These are phyloP conservation scores for Colletotrichum sp. DNA, from an alignment of 2,329 filamentous ascomycete genomes.

Conservation along the genomic window DNA sequence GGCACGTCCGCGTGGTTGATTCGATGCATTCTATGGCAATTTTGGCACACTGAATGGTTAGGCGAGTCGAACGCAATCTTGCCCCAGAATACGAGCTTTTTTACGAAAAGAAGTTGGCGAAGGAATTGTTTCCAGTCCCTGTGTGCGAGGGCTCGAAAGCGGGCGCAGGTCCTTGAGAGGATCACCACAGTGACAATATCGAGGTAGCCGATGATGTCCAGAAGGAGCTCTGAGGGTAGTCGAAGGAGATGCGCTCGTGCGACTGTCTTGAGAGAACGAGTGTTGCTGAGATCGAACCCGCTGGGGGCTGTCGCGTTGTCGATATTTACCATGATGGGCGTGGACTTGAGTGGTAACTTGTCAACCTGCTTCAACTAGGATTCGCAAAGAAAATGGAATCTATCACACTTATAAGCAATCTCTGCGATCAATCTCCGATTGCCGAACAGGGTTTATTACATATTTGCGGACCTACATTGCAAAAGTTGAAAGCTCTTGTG, in stretches of 20 bases:
- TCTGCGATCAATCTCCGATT: neutral
- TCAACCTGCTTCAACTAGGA: neutral
- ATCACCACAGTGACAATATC: neutral
- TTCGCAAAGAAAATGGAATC: neutral
- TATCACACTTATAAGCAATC: fast-evolving
- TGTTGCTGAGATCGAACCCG: neutral
- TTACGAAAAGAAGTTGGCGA: neutral
- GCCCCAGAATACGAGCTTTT: neutral
- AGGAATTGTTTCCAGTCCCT: neutral
- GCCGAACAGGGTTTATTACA: neutral
- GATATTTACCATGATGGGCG: neutral
- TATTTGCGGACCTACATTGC: neutral
- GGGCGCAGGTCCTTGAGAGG: neutral
- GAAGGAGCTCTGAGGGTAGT: neutral
- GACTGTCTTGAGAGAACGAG: fast-evolving
- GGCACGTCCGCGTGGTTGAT: neutral
- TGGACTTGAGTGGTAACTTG: neutral
- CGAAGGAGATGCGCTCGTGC: neutral
- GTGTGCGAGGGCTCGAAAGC: neutral
- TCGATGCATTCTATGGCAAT: neutral
- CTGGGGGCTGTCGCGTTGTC: neutral
- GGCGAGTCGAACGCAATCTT: neutral
- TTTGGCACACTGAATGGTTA: neutral
- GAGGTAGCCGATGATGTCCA: neutral
- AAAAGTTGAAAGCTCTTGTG: neutral